Conservation (phyloP, 2,329 filamentous ascomycete genomes). For the Ceratocystis colombiana region DNA sequence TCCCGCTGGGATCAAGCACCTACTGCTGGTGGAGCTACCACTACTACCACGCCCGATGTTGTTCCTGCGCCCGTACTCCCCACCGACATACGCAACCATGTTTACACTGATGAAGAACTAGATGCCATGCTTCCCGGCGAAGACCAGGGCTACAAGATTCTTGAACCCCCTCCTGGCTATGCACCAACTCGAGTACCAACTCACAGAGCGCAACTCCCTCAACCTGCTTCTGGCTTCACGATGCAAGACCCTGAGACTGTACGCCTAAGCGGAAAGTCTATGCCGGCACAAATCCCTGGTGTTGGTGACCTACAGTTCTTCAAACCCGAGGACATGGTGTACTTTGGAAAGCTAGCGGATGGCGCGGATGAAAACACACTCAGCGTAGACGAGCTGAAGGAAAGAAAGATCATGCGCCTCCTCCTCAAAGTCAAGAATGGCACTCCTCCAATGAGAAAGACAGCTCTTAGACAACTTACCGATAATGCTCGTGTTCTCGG, state of each 20-base stretch:
- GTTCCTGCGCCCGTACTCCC: constrained; percentile 75
- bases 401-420: constrained; percentile 95
- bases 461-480: constrained; percentile 88
- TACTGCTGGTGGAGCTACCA: constrained; percentile 63
- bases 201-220: constrained; percentile 54
- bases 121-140: constrained; percentile 82
- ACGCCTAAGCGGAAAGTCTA: constrained; percentile 72
- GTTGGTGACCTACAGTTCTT: constrained; percentile 96
- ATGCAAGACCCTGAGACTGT: constrained; percentile 90
- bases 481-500: constrained; percentile 96
- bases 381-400: constrained; percentile 90
- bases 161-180: constrained; percentile 85
- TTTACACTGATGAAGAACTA: constrained; percentile 86
- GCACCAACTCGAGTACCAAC: constrained; percentile 69
- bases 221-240: constrained; percentile 78
- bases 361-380: constrained; percentile 83
- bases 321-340: constrained; percentile 97
- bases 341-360: constrained; percentile 95
- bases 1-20: constrained; percentile 92
- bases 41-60: constrained; percentile 52
- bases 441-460: constrained; percentile 97
- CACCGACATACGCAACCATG: constrained; percentile 71
- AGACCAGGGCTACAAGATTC: constrained; percentile 81
- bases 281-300: constrained; percentile 90
- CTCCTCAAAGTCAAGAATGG: constrained; percentile 98